Evolutionary conservation across 257 asterid genomes (phyloP).

Genomic region (Anisodus tanguticus): DNA sequence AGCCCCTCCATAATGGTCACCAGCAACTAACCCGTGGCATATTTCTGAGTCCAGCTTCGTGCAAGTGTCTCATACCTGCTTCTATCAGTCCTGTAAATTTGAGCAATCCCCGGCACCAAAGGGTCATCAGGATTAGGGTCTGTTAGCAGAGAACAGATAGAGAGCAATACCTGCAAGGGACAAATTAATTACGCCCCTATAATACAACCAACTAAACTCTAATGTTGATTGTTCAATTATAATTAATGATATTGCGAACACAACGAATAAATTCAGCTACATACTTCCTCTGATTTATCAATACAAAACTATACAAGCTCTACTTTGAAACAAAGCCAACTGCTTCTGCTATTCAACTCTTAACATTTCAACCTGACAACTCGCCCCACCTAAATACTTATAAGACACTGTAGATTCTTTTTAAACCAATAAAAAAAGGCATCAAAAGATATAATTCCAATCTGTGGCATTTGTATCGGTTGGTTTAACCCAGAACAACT

Average conservation of each 20-base stretch:
- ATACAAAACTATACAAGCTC: background rate
- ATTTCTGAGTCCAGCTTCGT: conserved; percentile 34
- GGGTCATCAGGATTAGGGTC: conserved; percentile 32
- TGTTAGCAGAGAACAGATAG: conserved; percentile 34
- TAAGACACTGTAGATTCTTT: background rate
- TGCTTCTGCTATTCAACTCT: background rate
- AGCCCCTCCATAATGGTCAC: conserved; percentile 17
- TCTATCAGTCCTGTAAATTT: conserved; percentile 30
- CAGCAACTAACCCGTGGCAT: conserved; percentile 30
- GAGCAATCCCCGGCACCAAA: conserved; percentile 31
- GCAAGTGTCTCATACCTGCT: conserved; percentile 31
- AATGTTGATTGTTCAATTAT: background rate
- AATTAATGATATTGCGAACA: background rate
- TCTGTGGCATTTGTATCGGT: background rate
- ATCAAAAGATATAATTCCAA: background rate
- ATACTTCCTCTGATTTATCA: background rate
- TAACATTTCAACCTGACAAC: background rate
- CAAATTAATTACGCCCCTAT: background rate
- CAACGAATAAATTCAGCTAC: background rate
- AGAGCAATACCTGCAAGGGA: conserved; percentile 30
- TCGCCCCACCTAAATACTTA: background rate
- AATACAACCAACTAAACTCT: background rate
- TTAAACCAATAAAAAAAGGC: background rate
- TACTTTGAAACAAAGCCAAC: background rate
- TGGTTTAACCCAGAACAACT: background rate